phyloP scores from a whole-genome alignment of 176 grass and related monocot genomes.

The Secale cereale region DNA sequence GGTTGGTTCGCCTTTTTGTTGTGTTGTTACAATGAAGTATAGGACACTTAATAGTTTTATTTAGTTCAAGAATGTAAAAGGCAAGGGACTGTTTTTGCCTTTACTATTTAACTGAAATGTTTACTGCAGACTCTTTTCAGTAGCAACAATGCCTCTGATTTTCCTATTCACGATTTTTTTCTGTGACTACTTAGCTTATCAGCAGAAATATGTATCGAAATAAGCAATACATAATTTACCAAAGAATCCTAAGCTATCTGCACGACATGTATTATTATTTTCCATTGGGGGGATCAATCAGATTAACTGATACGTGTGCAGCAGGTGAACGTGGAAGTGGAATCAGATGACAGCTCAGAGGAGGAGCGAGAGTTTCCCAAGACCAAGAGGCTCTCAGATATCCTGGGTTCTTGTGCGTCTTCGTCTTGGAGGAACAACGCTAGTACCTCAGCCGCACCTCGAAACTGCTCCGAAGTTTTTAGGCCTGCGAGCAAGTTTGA shows the following conservation, averaged over 20 bases:
- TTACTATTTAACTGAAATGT: no score
- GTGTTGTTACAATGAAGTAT: no score
- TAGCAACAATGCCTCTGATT: no score
- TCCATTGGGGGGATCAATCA: background rate
- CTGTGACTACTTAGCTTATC: background rate
- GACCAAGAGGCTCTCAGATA: slow-evolving; percentile 27
- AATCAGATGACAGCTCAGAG: slow-evolving; percentile 17
- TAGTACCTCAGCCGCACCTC: background rate
- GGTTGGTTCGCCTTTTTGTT: no score
- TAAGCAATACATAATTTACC: no score
- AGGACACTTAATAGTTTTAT: no score
- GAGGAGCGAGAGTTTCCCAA: slow-evolving; percentile 32
- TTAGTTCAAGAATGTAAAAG: no score
- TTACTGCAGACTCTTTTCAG: no score
- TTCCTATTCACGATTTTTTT: no score
- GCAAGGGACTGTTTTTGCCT: no score
- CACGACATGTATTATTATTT: background rate
- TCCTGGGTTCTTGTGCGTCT: background rate
- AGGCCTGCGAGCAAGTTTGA: background rate
- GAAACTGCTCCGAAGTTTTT: background rate
- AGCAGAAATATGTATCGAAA: background rate
- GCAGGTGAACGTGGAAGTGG: background rate
- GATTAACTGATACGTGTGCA: slow-evolving; percentile 4
- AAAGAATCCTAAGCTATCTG: background rate
- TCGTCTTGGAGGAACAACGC: background rate